Base-by-base conservation (phyloP, 1,284 basidiomycete species). In the Boletus calvinii region DNA sequence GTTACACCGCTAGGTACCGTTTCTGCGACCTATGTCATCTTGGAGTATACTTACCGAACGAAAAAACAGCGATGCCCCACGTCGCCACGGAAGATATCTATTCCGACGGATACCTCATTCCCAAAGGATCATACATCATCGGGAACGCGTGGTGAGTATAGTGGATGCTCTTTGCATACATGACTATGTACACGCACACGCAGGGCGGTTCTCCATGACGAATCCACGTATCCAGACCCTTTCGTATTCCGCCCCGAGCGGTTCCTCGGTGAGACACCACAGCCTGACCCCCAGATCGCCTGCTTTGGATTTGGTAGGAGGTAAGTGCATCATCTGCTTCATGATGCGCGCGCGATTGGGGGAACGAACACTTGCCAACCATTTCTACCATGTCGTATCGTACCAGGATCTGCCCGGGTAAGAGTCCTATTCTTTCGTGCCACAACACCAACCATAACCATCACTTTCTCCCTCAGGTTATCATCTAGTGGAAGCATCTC, bases 71-170 rank as follows among this genome's bases (percentile, higher is more conserved):
- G 4, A 59, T 71, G 7, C 15, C 62, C 1, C 75, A 77, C 39
- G 66, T 71, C 2, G 59, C 71, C 1, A 61, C 57, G 15, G 67
- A 74, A 52, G 73, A 78, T 20, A 68, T 73, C 15, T 56, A 68
- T 30, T 59, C 58, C 15, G 37, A 63, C 3, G 71, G 71, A 8
- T 70, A 69, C 51, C 48, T 71, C 9, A 72, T 78, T 17, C 76
- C 75, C 0, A 74, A 76, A 55, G 73, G 71, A 18, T 61, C 68
- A 2, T 22, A 46, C 4, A 56, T 72, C 6, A 34, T 70, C 4
- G 46, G 56, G 36, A 69, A 66, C 18, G 9, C 50, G 2, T 63
- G 61, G 64, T 65, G 15, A 45, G 58, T 48, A 20, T 35, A 1
- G 10, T 15, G 13, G 5, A 4, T 3, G 22, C 1, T 11, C 12